Evolutionary conservation across 2,329 filamentous ascomycete species (phyloP).

Genomic region (Aschersonia sp.): DNA sequence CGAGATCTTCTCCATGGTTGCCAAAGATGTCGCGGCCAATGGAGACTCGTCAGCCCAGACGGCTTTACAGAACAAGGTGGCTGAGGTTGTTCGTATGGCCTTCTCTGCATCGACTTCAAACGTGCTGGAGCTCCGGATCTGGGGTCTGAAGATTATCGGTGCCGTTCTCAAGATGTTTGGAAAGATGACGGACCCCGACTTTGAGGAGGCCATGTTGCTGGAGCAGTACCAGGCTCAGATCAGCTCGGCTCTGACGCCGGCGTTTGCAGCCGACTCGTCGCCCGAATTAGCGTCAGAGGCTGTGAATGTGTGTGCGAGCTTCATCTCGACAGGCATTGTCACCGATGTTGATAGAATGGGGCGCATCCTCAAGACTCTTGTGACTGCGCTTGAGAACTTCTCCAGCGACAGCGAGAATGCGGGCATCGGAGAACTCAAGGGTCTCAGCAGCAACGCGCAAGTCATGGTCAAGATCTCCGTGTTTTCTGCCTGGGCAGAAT

Average conservation of each 20-base stretch:
- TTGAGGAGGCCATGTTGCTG: conserved; percentile 87
- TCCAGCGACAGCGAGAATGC: conserved; percentile 67
- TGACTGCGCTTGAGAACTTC: conserved; percentile 85
- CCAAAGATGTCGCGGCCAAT: conserved; percentile 64
- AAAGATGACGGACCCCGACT: conserved; percentile 88
- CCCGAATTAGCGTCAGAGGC: conserved; percentile 92
- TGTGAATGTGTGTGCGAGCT: conserved; percentile 94
- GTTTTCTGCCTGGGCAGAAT: conserved; percentile 91
- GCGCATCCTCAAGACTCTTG: conserved; percentile 84
- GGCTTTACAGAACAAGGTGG: conserved; percentile 69
- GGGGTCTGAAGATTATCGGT: conserved; percentile 87
- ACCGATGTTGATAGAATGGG: conserved; percentile 98
- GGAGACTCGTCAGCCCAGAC: conserved; percentile 66
- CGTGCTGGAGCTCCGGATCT: conserved; percentile 77
- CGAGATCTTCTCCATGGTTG: conserved; percentile 66
- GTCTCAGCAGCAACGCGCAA: conserved; percentile 86
- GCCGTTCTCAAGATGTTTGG: conserved; percentile 93
- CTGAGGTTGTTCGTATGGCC: conserved; percentile 89
- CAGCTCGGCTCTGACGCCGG: conserved; percentile 87
- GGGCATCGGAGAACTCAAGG: conserved; percentile 83
- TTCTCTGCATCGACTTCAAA: conserved; percentile 94
- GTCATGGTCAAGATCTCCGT: conserved; percentile 98
- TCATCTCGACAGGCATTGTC: conserved; percentile 93
- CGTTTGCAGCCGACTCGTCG: conserved; percentile 90
- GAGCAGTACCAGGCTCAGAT: conserved; percentile 99